A percentile compares a stretch with the other conserved stretches of the same genome.
Conservation (phyloP, 2,329 filamentous ascomycete species). For the Trichophyton schoenleinii region DNA sequence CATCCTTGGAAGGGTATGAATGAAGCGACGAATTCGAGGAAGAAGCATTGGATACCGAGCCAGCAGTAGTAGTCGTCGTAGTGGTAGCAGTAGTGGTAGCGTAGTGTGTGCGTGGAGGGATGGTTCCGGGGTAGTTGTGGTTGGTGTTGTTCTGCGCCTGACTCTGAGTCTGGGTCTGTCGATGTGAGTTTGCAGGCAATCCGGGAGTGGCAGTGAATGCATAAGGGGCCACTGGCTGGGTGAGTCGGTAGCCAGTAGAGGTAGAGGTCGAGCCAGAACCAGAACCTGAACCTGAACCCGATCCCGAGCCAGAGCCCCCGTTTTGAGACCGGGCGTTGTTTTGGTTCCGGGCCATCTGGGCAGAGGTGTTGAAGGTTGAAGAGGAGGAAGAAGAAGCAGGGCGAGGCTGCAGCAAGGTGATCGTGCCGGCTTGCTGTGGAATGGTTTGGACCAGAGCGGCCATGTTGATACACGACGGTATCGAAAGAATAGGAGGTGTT, state of each 20-base stretch:
- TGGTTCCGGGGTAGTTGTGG: constrained; percentile 29
- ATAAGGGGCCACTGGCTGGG: constrained; percentile 60
- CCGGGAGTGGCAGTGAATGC: constrained; percentile 61
- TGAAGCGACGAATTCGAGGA: constrained; percentile 38
- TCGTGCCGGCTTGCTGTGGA: constrained; percentile 59
- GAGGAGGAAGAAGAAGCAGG: constrained; percentile 49
- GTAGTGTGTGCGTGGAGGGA: constrained; percentile 31
- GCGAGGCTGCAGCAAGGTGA: constrained; percentile 64
- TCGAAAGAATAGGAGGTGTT: neutral
- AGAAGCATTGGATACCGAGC: constrained; percentile 43
- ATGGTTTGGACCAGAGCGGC: constrained; percentile 74
- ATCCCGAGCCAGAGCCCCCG: constrained; percentile 18
- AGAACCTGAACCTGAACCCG: too few relatives aligned
- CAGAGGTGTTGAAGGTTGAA: constrained; percentile 19
- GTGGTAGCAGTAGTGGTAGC: neutral
- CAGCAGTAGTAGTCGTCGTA: constrained; percentile 26
- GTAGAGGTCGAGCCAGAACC: neutral
- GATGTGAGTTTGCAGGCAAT: constrained; percentile 43
- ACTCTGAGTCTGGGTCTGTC: constrained; percentile 39
- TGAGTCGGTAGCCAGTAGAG: constrained; percentile 11
- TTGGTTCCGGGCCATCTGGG: constrained; percentile 23
- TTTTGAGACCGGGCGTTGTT: constrained; percentile 32
- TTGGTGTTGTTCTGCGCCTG: constrained; percentile 21
- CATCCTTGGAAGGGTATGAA: constrained; percentile 38
- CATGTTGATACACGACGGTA: constrained; percentile 44